A percentile compares a stretch with the other conserved stretches of the same genome.
Conservation (phyloP, 208 protist species). For the Trypanosoma avium region DNA sequence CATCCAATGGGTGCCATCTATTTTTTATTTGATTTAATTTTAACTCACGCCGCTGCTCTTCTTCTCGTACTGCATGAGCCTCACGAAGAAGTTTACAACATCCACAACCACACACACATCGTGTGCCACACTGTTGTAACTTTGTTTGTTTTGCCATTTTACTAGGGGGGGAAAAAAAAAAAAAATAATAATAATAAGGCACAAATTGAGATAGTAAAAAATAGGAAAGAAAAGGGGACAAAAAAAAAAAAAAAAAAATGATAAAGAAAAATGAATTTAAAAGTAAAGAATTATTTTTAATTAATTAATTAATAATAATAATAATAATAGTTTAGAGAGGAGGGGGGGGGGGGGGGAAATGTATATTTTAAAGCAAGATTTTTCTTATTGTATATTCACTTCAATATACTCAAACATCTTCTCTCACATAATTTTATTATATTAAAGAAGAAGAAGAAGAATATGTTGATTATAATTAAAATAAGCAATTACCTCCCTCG, state of each 20-base stretch:
- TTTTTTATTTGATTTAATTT: background rate
- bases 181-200: constrained; percentile 8
- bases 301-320: no score
- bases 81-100: constrained; percentile 17
- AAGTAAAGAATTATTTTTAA: no score
- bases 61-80: constrained; percentile 6
- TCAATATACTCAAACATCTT: no score
- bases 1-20: constrained; percentile 40
- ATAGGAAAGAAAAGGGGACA: background rate
- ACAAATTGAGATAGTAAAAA: background rate
- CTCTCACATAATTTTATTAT: constrained; percentile 4
- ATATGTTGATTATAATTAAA: background rate
- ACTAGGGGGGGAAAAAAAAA: background rate
- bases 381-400: no score
- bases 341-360: no score
- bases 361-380: no score
- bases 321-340: no score
- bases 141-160: background rate
- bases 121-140: constrained; percentile 9
- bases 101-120: constrained; percentile 31
- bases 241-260: constrained; percentile 7
- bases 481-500: background rate
- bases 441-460: constrained; percentile 6
- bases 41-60: no score
- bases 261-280: constrained; percentile 1